Conservation (phyloP, 75 land plant genomes). For the Picea sitchensis region DNA sequence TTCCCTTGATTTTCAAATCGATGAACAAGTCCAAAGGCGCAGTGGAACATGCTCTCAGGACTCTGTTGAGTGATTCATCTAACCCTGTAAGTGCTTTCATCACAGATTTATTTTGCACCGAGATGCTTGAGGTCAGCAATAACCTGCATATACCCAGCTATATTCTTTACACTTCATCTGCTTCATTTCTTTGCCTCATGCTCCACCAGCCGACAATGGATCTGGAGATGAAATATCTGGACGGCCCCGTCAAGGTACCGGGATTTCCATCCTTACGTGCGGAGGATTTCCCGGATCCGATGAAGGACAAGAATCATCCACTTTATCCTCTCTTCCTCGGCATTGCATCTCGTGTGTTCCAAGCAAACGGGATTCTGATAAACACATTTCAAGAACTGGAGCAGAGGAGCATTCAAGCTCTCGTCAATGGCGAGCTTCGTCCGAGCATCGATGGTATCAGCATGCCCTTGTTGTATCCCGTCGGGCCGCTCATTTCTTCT, state of each 20-base stretch:
- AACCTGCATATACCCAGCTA: not conserved
- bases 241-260: not conserved
- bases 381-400: not conserved
- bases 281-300: not conserved
- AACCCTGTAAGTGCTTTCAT: not conserved
- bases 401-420: not conserved
- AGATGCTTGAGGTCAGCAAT: not conserved
- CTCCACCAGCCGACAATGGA: not conserved
- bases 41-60: not conserved
- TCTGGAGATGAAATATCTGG: not conserved
- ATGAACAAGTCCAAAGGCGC: not conserved
- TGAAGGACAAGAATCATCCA: not conserved
- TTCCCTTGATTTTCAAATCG: not conserved
- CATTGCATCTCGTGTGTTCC: not conserved
- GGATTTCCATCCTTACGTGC: not conserved
- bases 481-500: slow-evolving; percentile 30
- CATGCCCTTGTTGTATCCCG: slow-evolving; percentile 15
- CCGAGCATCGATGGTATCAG: not conserved
- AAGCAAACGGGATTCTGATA: not conserved
- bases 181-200: not conserved
- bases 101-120: not conserved
- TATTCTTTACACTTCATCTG: not conserved
- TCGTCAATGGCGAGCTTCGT: not conserved
- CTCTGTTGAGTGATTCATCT: not conserved
- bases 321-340: not conserved